These are phyloP conservation scores for Melampsora americana DNA, from an alignment of 1,284 basidiomycete species.

Conservation along the genomic window DNA sequence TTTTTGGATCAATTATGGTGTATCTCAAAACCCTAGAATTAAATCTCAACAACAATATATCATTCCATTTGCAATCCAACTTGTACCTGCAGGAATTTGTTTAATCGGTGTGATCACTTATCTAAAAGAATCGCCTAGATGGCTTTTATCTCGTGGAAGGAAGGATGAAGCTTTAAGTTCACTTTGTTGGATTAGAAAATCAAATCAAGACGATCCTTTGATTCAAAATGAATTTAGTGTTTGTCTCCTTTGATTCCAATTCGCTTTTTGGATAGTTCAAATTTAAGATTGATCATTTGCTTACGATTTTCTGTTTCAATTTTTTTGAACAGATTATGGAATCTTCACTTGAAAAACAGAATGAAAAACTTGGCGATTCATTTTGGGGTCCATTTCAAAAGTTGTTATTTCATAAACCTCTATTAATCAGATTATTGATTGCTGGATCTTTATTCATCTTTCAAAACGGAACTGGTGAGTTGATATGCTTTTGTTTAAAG, in stretches of 20 bases:
- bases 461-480: slow-evolving; percentile 48
- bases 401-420: slow-evolving; percentile 37
- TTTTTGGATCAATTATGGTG: slow-evolving; percentile 60
- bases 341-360: background rate
- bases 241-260: too few relatives aligned
- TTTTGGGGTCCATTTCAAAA: slow-evolving; percentile 20
- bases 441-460: slow-evolving; percentile 40
- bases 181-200: slow-evolving; percentile 47
- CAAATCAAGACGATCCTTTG: slow-evolving; percentile 46
- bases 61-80: slow-evolving; percentile 60
- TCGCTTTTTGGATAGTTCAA: too few relatives aligned
- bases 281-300: background rate
- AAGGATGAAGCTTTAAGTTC: slow-evolving; percentile 46
- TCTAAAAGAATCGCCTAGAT: slow-evolving; percentile 64
- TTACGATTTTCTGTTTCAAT: background rate
- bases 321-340: slow-evolving; percentile 5
- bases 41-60: slow-evolving; percentile 57
- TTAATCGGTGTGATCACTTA: slow-evolving; percentile 58
- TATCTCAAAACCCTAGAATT: slow-evolving; percentile 54
- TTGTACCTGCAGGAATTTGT: slow-evolving; percentile 60
- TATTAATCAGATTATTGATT: slow-evolving; percentile 32
- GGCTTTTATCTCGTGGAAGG: slow-evolving; percentile 61
- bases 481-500: slow-evolving; percentile 47
- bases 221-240: slow-evolving; percentile 44
- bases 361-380: background rate